Conservation (phyloP, 345 rosid genomes). For the Luvunga scandens region DNA sequence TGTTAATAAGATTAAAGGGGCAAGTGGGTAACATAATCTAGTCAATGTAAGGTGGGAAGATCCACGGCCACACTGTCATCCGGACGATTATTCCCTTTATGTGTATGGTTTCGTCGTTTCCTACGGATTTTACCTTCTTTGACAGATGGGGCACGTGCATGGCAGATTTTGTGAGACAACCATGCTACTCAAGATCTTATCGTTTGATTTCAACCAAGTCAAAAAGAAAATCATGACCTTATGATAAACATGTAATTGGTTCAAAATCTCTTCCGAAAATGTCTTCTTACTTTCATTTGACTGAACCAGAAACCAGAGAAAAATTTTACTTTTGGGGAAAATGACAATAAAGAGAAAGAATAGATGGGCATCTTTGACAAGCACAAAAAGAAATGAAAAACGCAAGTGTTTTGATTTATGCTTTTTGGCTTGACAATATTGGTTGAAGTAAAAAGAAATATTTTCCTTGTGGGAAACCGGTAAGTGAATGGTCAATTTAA, state of each 20-base stretch:
- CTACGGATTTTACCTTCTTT: conserved; percentile 44
- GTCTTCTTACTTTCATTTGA: conserved; percentile 12
- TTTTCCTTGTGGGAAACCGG: neutral
- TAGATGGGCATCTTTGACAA: neutral
- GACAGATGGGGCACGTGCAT: conserved; percentile 56
- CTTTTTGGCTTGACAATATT: neutral
- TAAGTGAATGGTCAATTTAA: neutral
- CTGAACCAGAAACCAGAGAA: neutral
- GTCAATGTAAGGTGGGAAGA: conserved; percentile 17
- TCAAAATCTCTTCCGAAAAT: conserved; percentile 12
- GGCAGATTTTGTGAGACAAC: conserved; percentile 35
- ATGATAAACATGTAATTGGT: conserved; percentile 1
- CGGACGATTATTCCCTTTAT: conserved; percentile 61
- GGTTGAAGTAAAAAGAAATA: neutral
- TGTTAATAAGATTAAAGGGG: neutral
- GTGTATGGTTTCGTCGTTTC: conserved; percentile 59
- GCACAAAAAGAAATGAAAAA: too few species aligned
- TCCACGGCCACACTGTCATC: conserved; percentile 29
- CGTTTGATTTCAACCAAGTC: conserved; percentile 15
- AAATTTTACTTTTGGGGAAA: conserved; percentile 24
- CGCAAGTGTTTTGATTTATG: neutral
- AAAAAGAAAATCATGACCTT: neutral
- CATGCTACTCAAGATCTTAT: conserved; percentile 24
- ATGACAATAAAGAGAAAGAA: conserved; percentile 13
- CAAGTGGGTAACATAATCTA: conserved; percentile 29